These are phyloP conservation scores for Solanum chmielewskii DNA, from an alignment of 257 asterid species.

Conservation along the genomic window DNA sequence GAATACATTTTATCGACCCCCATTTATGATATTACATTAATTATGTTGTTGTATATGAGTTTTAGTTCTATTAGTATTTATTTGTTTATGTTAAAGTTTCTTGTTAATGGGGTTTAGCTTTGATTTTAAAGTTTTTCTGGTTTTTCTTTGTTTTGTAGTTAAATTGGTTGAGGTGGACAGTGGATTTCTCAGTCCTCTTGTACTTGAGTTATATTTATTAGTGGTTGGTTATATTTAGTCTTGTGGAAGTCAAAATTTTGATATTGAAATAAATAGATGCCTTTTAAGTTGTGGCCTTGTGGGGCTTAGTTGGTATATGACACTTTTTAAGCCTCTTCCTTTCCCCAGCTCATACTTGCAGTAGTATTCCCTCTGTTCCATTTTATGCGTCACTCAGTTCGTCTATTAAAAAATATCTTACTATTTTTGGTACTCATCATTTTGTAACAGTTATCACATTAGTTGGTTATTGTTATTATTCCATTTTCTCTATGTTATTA, in stretches of 20 bases:
- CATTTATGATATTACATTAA: neutral
- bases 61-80: neutral
- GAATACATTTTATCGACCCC: neutral
- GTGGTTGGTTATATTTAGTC: neutral
- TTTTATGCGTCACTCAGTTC: neutral
- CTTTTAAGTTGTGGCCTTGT: neutral
- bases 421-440: neutral
- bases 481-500: neutral
- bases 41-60: neutral
- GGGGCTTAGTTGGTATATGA: neutral
- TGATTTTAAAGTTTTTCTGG: neutral
- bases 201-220: neutral
- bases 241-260: neutral
- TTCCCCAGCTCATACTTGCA: neutral
- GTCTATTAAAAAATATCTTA: too few relatives aligned
- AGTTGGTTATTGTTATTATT: neutral
- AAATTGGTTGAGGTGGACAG: neutral
- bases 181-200: neutral
- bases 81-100: neutral
- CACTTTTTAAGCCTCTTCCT: neutral
- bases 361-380: too few relatives aligned
- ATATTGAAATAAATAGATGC: neutral
- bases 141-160: neutral
- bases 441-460: neutral
- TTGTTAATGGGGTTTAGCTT: neutral